Evolutionary conservation across 1,284 basidiomycete species (phyloP), one percentile per base, ranked within the genome.

Genomic region (Leccinum fuscescens): DNA sequence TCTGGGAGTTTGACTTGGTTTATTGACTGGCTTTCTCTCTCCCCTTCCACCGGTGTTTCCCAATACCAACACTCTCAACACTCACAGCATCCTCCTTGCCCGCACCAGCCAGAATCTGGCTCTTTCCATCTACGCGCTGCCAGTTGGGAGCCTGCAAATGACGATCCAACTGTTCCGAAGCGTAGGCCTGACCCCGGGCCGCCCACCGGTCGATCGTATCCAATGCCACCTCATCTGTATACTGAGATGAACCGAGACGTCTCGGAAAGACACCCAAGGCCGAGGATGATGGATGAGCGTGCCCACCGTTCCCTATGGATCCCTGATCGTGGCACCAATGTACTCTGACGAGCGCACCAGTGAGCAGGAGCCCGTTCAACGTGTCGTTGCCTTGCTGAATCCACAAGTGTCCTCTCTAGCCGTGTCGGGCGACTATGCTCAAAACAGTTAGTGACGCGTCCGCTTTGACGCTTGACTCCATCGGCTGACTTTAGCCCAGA

Each of bases 291-390:
- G 29, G 74, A 75, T 37, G 72, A 75, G 4, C 62, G 61, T 72
- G 17, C 44, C 62, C 27, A 66, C 54, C 62, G 69, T 62, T 42
- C 54, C 74, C 33, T 82, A 81, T 65, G 74, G 67, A 35, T 71
- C 76, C 29, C 69, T 74, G 58, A 68, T 75, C 58, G 68, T 79
- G 31, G 61, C 77, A 14, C 73, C 77, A 56, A 72, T 79, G 59
- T 82, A 81, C 63, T 73, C 79, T 37, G 80, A 80, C 59, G 80
- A 82, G 57, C 78, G 80, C 55, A 72, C 74, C 52, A 74, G 80
- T 81, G 67, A 69, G 77, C 69, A 6, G 3, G 44, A 49, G 52
- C 61, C 33, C 54, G 56, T 54, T 52, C 56, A 22, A 42, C 55
- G 52, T 58, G 53, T 33, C 29, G 24, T 49, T 35, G 58, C 54